Evolutionary conservation across 805 yeast genomes (phyloP).

Genomic region (Kuraishia cidri): DNA sequence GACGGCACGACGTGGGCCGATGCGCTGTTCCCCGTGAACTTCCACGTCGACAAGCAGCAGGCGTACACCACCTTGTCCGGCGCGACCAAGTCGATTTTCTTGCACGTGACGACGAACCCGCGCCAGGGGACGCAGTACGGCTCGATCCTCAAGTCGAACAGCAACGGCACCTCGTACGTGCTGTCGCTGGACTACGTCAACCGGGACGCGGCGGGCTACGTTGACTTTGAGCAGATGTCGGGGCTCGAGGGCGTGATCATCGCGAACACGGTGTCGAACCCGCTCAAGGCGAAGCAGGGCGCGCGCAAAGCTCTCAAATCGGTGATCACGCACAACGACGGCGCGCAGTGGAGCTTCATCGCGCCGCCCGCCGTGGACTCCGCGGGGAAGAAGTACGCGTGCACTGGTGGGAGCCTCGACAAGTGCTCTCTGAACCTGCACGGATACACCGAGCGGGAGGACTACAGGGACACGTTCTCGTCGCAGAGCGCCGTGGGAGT

Average conservation of each 20-base stretch:
- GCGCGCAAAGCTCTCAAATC: constrained; percentile 53
- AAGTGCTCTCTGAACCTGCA: constrained; percentile 77
- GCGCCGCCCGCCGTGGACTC: constrained; percentile 61
- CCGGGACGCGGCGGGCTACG: constrained; percentile 62
- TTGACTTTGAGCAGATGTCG: constrained; percentile 77
- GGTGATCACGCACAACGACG: constrained; percentile 77
- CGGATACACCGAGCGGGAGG: constrained; percentile 79
- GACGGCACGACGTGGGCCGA: constrained; percentile 69
- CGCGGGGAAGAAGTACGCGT: constrained; percentile 43
- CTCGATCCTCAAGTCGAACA: constrained; percentile 71
- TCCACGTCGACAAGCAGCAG: constrained; percentile 47
- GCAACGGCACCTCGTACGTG: constrained; percentile 80
- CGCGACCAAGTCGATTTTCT: constrained; percentile 54
- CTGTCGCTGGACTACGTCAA: constrained; percentile 60
- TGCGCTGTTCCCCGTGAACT: constrained; percentile 64
- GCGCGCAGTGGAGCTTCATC: constrained; percentile 71
- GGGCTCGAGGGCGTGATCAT: constrained; percentile 82
- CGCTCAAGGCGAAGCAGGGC: constrained; percentile 31
- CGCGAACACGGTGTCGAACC: constrained; percentile 58
- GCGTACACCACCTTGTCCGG: constrained; percentile 76
- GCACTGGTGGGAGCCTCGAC: constrained; percentile 34
- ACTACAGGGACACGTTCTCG: constrained; percentile 71
- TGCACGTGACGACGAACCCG: constrained; percentile 67
- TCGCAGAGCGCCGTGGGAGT: constrained; percentile 83
- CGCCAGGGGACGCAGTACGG: constrained; percentile 57